These are phyloP conservation scores for Yarrowia sp. DNA, from an alignment of 805 yeast genomes.

Conservation along the genomic window DNA sequence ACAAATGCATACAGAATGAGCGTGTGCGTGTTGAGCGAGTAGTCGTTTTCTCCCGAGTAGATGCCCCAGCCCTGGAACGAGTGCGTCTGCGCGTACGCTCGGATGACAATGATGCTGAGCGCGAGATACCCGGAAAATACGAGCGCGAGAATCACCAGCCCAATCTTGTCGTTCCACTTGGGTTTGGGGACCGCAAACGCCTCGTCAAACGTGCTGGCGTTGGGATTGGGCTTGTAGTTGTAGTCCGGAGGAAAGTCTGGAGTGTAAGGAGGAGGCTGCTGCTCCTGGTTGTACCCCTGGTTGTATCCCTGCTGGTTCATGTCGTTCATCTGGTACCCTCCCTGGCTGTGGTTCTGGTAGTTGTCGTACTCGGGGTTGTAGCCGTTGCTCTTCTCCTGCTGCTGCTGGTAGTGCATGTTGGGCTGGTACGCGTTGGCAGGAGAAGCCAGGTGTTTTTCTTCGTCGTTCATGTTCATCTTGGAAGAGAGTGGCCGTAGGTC, in stretches of 20 bases:
- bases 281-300: neutral
- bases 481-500: too few species aligned
- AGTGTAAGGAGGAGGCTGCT: neutral
- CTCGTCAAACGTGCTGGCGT: slow-evolving; percentile 56
- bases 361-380: slow-evolving; percentile 27
- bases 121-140: slow-evolving; percentile 65
- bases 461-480: slow-evolving; percentile 2
- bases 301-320: neutral
- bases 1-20: slow-evolving; percentile 67
- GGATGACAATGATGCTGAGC: slow-evolving; percentile 64
- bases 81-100: slow-evolving; percentile 58
- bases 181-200: slow-evolving; percentile 67
- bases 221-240: slow-evolving; percentile 32
- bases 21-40: slow-evolving; percentile 72
- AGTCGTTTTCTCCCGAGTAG: slow-evolving; percentile 50
- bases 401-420: slow-evolving; percentile 29
- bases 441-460: slow-evolving; percentile 19
- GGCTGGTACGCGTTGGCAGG: slow-evolving; percentile 28
- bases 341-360: neutral
- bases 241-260: neutral
- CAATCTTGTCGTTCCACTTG: slow-evolving; percentile 61
- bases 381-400: slow-evolving; percentile 26
- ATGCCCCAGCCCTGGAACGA: slow-evolving; percentile 61
- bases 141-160: slow-evolving; percentile 44
- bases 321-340: neutral